Percentiles rank a stretch among this genome's conserved stretches.
Conservation (phyloP, 2,329 filamentous ascomycete species). For the Fusarium oligoseptatum region DNA sequence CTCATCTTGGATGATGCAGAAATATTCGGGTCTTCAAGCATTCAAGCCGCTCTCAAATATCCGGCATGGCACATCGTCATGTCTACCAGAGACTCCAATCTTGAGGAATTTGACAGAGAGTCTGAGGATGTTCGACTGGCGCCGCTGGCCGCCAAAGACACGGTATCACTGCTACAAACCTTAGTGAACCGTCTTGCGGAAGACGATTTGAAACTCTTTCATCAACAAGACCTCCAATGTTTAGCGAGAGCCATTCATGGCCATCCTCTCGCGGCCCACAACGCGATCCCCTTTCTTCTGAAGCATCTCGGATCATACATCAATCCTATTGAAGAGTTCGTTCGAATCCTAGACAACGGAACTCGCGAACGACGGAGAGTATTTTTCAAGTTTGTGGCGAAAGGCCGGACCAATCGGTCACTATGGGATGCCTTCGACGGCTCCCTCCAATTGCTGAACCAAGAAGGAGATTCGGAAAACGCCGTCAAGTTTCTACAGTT, state of each 20-base stretch:
- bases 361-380: neutral
- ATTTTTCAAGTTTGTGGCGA: neutral
- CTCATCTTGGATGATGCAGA: constrained; percentile 4
- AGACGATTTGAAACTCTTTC: neutral
- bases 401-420: neutral
- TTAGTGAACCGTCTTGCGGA: neutral
- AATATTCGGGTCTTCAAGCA: neutral
- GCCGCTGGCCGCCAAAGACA: neutral
- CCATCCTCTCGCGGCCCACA: constrained; percentile 2
- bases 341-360: neutral
- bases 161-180: neutral
- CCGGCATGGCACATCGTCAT: neutral
- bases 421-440: neutral
- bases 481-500: neutral
- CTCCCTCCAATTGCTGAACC: neutral
- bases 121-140: neutral
- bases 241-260: neutral
- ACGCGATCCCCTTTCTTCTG: neutral
- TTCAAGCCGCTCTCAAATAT: neutral
- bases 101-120: neutral
- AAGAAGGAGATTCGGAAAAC: neutral
- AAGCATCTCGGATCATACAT: neutral
- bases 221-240: neutral
- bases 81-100: constrained; percentile 1
- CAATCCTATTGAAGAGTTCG: neutral